Evolutionary conservation across 495 filamentous ascomycete species (phyloP).

Genomic region (Penicillium coprophilum): DNA sequence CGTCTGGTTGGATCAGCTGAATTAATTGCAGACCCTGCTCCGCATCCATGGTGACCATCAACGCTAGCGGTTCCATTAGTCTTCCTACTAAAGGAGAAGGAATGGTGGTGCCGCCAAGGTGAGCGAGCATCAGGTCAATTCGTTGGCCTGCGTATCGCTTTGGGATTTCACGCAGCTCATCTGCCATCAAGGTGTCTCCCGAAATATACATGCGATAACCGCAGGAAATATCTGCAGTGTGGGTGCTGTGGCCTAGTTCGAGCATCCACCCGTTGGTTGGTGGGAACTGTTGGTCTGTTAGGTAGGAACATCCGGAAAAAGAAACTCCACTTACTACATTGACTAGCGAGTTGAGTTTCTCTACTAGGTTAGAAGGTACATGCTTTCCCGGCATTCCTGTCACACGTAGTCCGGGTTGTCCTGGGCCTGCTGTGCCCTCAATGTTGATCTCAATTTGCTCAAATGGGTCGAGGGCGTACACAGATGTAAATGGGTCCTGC

Average conservation of each 20-base stretch:
- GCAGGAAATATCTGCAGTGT: constrained; percentile 35
- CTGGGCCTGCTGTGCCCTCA: constrained; percentile 9
- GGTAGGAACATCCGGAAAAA: background rate
- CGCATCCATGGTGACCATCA: constrained; percentile 74
- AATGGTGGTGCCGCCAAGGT: constrained; percentile 65
- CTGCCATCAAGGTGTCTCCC: constrained; percentile 66
- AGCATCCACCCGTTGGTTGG: constrained; percentile 74
- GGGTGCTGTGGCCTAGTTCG: constrained; percentile 54
- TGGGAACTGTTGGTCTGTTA: constrained; percentile 43
- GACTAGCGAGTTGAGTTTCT: constrained; percentile 55
- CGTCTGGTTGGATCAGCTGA: constrained; percentile 57
- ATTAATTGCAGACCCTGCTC: constrained; percentile 62
- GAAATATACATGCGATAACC: constrained; percentile 71
- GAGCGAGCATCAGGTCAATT: constrained; percentile 70
- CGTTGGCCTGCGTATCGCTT: constrained; percentile 44
- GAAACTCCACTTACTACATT: constrained; percentile 46
- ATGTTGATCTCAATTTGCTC: constrained; percentile 54
- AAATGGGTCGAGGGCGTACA: constrained; percentile 56
- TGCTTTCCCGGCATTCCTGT: constrained; percentile 73
- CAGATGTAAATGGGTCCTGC: constrained; percentile 52
- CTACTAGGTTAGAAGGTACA: constrained; percentile 52
- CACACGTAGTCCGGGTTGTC: constrained; percentile 49
- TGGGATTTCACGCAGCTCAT: constrained; percentile 62
- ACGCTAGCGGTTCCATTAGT: constrained; percentile 44
- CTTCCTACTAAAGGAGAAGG: constrained; percentile 48